Evolutionary conservation across 176 grass and related monocot species (phyloP).

Genomic region (Lolium perenne): DNA sequence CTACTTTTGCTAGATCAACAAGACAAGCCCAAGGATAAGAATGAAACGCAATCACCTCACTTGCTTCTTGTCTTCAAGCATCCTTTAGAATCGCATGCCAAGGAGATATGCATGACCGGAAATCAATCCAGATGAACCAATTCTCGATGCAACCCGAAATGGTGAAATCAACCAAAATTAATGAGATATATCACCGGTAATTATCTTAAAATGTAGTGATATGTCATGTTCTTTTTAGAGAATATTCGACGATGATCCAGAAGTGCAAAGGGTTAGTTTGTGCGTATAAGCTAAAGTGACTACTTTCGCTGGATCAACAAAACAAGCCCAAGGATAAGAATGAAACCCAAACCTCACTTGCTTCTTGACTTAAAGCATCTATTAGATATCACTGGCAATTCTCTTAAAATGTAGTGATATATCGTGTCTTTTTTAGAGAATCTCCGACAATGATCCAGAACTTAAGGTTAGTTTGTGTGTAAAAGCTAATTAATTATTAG

Average conservation of each 20-base stretch:
- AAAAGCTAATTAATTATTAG: neutral
- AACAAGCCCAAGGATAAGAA: conserved; percentile 40
- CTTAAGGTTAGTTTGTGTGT: neutral
- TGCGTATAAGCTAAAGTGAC: neutral
- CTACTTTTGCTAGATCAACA: conserved; percentile 5
- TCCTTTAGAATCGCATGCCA: neutral
- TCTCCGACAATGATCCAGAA: neutral
- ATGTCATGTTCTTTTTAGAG: neutral
- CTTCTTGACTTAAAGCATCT: conserved; percentile 32
- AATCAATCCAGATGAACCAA: neutral
- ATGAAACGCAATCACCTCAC: neutral
- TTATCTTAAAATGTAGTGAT: neutral
- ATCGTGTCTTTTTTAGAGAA: neutral
- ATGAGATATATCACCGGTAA: too few species aligned
- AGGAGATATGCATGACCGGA: neutral
- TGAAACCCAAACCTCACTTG: neutral
- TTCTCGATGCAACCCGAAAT: conserved; percentile 6
- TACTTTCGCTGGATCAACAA: neutral
- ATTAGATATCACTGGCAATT: neutral
- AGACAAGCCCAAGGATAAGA: conserved; percentile 39
- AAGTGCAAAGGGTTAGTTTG: neutral
- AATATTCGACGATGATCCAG: neutral
- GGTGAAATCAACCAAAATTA: neutral
- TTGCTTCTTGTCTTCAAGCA: conserved; percentile 41
- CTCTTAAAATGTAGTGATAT: neutral